These are phyloP conservation scores for Erysimum cheiri DNA, from an alignment of 441 rosid species.

Conservation along the genomic window DNA sequence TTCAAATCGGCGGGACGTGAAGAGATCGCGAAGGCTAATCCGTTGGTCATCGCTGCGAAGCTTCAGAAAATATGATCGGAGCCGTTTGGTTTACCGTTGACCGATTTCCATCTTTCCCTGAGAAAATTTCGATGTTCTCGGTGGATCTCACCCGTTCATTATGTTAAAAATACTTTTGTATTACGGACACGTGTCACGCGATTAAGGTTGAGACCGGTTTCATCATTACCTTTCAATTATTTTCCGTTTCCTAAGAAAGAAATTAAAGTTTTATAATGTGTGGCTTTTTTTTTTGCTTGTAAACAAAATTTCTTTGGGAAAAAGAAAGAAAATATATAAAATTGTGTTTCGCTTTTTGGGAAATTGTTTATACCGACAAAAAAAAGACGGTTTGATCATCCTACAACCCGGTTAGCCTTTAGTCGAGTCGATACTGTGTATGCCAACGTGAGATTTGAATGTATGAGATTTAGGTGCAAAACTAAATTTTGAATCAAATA, in stretches of 20 bases:
- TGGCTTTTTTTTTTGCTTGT: conserved; percentile 38
- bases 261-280: conserved; percentile 25
- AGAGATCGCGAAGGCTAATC: conserved; percentile 68
- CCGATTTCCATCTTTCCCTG: not conserved
- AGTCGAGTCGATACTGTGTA: too few relatives aligned
- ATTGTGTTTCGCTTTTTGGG: conserved; percentile 9
- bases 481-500: too few relatives aligned
- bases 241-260: conserved; percentile 18
- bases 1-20: conserved; percentile 67
- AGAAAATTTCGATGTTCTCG: not conserved
- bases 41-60: conserved; percentile 61
- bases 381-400: not conserved
- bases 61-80: conserved; percentile 60
- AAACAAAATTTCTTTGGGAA: not conserved
- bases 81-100: conserved; percentile 33
- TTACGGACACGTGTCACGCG: conserved; percentile 36
- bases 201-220: conserved; percentile 31
- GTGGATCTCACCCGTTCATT: conserved; percentile 43
- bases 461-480: too few relatives aligned
- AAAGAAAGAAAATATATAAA: conserved; percentile 17
- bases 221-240: conserved; percentile 33
- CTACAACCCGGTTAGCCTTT: not conserved
- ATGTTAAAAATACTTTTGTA: conserved; percentile 21
- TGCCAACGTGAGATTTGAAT: too few relatives aligned
- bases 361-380: not conserved